Percentiles rank a stretch among this genome's conserved stretches.
Conservation (phyloP, 345 rosid genomes). For the Noccaea bulbosa region DNA sequence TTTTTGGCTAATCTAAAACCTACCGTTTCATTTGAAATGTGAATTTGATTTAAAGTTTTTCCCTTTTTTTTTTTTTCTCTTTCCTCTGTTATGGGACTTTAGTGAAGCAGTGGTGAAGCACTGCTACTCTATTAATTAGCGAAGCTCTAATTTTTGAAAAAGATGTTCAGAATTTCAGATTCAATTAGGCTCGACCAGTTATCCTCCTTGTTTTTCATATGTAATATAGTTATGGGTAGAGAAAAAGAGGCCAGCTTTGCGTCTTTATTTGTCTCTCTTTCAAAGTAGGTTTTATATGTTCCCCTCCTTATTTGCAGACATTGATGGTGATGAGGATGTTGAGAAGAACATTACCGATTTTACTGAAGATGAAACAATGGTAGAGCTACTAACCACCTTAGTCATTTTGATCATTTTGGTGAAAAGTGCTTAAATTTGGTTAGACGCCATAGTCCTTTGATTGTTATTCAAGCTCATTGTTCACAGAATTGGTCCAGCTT, state of each 20-base stretch:
- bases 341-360: slow-evolving; percentile 45
- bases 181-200: slow-evolving; percentile 8
- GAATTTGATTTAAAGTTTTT: slow-evolving; percentile 19
- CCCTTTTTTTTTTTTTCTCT: slow-evolving; percentile 9
- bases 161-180: neutral
- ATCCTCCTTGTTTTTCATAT: slow-evolving; percentile 8
- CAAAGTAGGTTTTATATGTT: slow-evolving; percentile 15
- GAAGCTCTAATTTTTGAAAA: neutral
- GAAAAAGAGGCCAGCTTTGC: slow-evolving; percentile 4
- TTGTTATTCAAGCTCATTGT: neutral
- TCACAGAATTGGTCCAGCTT: neutral
- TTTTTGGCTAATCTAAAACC: slow-evolving; percentile 7
- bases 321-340: slow-evolving; percentile 52
- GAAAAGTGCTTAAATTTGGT: neutral
- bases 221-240: slow-evolving; percentile 3
- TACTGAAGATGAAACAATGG: slow-evolving; percentile 42
- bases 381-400: slow-evolving; percentile 45
- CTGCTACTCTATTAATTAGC: neutral
- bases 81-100: slow-evolving; percentile 27
- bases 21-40: slow-evolving; percentile 18
- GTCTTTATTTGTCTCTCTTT: neutral
- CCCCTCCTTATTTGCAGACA: slow-evolving; percentile 47
- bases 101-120: slow-evolving; percentile 19
- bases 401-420: neutral
- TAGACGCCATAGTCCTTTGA: neutral